Conservation (phyloP, 148 eudicot genomes). For the Rhododendron vialii region DNA sequence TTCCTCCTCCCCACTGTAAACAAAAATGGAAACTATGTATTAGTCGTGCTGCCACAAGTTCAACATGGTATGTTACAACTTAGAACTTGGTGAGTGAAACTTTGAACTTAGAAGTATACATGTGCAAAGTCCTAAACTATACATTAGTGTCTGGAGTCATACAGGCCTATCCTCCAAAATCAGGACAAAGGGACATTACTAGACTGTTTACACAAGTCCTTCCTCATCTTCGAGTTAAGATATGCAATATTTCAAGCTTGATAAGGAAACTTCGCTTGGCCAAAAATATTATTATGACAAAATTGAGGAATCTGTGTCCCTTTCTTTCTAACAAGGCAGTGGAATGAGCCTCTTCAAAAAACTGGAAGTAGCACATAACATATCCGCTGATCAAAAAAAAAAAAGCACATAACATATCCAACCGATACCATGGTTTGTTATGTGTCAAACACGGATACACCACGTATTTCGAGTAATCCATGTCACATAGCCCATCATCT, state of each 20-base stretch:
- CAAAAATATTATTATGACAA: background rate
- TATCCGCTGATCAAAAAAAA: background rate
- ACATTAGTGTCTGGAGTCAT: background rate
- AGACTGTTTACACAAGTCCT: background rate
- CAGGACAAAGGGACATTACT: background rate
- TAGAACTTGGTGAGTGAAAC: background rate
- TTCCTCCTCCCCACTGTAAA: constrained; percentile 76
- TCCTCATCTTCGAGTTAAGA: background rate
- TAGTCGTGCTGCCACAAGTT: background rate
- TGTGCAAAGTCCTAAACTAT: background rate
- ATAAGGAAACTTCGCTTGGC: background rate
- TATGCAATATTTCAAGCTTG: background rate
- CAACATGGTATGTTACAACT: background rate
- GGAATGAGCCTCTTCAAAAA: too few relatives aligned
- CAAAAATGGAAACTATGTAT: constrained; percentile 1
- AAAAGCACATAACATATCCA: background rate
- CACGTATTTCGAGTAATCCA: background rate
- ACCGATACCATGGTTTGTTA: background rate
- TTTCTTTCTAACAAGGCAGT: background rate
- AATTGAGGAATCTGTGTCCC: background rate
- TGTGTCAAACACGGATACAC: background rate
- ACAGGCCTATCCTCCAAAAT: background rate
- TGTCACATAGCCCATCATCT: background rate
- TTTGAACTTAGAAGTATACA: background rate
- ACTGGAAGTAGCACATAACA: background rate